A percentile compares a stretch with the other conserved stretches of the same genome.
phyloP scores from a whole-genome alignment of 2,329 filamentous ascomycete species.

The Penicillium frequentans region DNA sequence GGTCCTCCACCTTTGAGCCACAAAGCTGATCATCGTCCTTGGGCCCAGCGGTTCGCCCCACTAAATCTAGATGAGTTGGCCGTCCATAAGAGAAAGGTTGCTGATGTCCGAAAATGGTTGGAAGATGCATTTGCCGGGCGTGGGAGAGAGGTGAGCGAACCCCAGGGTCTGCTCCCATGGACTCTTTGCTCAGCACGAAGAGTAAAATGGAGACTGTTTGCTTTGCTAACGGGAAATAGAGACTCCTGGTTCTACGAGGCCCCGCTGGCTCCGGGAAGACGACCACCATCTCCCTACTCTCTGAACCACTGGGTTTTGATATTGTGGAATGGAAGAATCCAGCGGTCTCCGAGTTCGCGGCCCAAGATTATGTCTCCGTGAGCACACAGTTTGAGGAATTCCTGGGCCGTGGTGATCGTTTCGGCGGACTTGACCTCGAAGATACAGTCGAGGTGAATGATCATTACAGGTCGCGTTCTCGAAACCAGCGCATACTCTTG shows the following conservation, averaged over 20 bases:
- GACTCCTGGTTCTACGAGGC: slow-evolving; percentile 81
- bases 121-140: slow-evolving; percentile 67
- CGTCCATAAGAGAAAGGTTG: slow-evolving; percentile 91
- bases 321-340: slow-evolving; percentile 92
- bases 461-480: slow-evolving; percentile 1
- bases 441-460: slow-evolving; percentile 3
- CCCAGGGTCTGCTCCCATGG: not conserved
- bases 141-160: slow-evolving; percentile 36
- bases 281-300: slow-evolving; percentile 75
- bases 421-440: slow-evolving; percentile 65
- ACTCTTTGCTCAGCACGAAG: not conserved
- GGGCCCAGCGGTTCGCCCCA: slow-evolving; percentile 84
- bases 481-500: slow-evolving; percentile 61
- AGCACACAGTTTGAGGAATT: slow-evolving; percentile 91
- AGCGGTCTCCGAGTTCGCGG: slow-evolving; percentile 58
- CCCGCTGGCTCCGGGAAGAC: slow-evolving; percentile 92
- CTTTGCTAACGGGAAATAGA: slow-evolving; percentile 48
- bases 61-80: slow-evolving; percentile 76
- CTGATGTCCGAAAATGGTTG: slow-evolving; percentile 82
- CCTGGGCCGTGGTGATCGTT: slow-evolving; percentile 75
- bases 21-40: slow-evolving; percentile 64
- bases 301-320: slow-evolving; percentile 72
- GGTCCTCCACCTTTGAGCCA: slow-evolving; percentile 7
- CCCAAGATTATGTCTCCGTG: slow-evolving; percentile 66
- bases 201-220: not conserved